Evolutionary conservation across 2,329 filamentous ascomycete species (phyloP).

Genomic region (Pseudogymnoascus destructans): DNA sequence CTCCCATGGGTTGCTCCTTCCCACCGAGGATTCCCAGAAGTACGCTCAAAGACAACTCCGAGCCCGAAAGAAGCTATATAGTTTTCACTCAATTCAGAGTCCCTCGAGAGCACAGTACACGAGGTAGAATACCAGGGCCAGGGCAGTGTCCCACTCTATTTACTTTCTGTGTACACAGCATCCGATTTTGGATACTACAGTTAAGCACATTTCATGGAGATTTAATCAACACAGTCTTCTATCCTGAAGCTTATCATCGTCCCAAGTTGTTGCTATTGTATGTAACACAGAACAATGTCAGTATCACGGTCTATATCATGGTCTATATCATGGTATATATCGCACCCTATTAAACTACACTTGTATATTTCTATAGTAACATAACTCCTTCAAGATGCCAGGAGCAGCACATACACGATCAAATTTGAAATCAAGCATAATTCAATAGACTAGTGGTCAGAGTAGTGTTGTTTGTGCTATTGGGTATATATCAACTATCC

Average conservation of each 20-base stretch:
- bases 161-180: neutral
- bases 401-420: neutral
- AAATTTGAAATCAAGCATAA: no score
- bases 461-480: conserved; percentile 7
- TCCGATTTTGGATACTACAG: neutral
- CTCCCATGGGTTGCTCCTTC: neutral
- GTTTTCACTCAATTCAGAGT: neutral
- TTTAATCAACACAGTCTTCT: neutral
- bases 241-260: neutral
- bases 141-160: neutral
- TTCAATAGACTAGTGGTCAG: neutral
- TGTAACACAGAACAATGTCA: neutral
- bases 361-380: neutral
- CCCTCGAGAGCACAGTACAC: neutral
- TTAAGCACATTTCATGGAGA: neutral
- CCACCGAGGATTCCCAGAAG: neutral
- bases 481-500: conserved; percentile 1
- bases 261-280: neutral
- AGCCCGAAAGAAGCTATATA: neutral
- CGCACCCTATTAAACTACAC: neutral
- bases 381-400: neutral
- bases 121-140: neutral
- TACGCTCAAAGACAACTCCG: neutral
- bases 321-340: no score
- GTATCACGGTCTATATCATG: neutral